phyloP scores from a whole-genome alignment of 2,329 filamentous ascomycete species.

The Elsinoe necatrix region DNA sequence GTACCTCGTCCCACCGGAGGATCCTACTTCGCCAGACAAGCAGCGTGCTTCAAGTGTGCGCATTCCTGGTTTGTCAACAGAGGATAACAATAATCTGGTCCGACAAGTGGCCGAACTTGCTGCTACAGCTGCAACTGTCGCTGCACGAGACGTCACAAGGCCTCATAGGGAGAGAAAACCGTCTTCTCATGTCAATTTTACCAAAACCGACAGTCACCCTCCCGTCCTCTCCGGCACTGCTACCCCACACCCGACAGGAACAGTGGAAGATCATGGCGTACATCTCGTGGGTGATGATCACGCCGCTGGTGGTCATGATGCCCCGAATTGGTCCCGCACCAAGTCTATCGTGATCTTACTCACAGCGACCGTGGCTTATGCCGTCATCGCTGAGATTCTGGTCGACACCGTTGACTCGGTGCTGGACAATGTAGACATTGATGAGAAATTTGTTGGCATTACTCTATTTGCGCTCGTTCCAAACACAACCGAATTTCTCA shows the following conservation, averaged over 20 bases:
- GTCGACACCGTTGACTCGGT: slow-evolving; percentile 98
- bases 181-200: slow-evolving; percentile 35
- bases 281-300: slow-evolving; percentile 39
- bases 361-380: slow-evolving; percentile 82
- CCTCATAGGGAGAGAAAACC: slow-evolving; percentile 38
- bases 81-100: slow-evolving; percentile 71
- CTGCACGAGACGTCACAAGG: slow-evolving; percentile 64
- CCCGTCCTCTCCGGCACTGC: slow-evolving; percentile 4
- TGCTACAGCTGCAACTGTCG: slow-evolving; percentile 79
- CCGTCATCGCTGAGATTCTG: slow-evolving; percentile 93
- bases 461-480: slow-evolving; percentile 94
- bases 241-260: neutral
- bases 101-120: slow-evolving; percentile 90
- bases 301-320: slow-evolving; percentile 70
- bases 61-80: slow-evolving; percentile 63
- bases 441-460: slow-evolving; percentile 95
- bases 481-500: slow-evolving; percentile 97
- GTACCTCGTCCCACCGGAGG: slow-evolving; percentile 66
- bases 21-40: slow-evolving; percentile 40
- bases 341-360: slow-evolving; percentile 89
- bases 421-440: slow-evolving; percentile 77
- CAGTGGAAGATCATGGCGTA: slow-evolving; percentile 28
- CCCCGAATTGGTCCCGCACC: slow-evolving; percentile 91
- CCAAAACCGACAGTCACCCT: slow-evolving; percentile 23
- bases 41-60: slow-evolving; percentile 27